Conservation (phyloP, 2,329 filamentous ascomycete genomes). For the Pyrenophora tritici-repentis region DNA sequence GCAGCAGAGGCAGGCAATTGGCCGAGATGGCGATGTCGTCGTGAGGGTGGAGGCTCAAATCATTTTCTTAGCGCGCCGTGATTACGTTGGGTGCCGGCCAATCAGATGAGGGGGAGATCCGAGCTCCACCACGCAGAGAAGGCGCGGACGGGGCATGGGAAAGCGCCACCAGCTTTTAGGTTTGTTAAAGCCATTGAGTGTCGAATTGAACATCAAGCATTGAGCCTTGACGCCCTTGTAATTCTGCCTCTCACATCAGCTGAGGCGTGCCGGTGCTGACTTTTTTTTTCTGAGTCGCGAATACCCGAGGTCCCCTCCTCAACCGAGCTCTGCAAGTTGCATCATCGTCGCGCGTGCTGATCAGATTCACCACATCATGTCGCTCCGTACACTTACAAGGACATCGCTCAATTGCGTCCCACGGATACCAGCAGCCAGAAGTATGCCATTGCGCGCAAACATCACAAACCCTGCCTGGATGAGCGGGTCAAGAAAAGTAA, state of each 20-base stretch:
- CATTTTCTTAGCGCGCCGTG: slow-evolving; percentile 42
- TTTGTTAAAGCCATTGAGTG: too few relatives aligned
- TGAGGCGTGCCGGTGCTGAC: too few relatives aligned
- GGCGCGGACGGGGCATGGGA: background rate
- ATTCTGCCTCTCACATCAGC: background rate
- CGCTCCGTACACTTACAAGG: slow-evolving; percentile 50
- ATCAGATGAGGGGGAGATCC: slow-evolving; percentile 30
- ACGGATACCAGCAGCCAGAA: slow-evolving; percentile 35
- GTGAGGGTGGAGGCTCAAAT: slow-evolving; percentile 24
- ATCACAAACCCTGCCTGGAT: slow-evolving; percentile 64
- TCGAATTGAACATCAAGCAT: too few relatives aligned
- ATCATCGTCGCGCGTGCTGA: slow-evolving; percentile 24
- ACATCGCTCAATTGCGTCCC: slow-evolving; percentile 48
- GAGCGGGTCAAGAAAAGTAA: slow-evolving; percentile 58
- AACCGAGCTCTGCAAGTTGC: slow-evolving; percentile 34
- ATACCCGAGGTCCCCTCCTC: slow-evolving; percentile 48
- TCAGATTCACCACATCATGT: slow-evolving; percentile 47
- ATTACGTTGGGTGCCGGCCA: slow-evolving; percentile 18
- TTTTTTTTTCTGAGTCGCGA: slow-evolving; percentile 14
- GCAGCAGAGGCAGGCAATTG: slow-evolving; percentile 29
- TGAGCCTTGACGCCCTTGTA: too few relatives aligned
- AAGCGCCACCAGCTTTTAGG: too few relatives aligned
- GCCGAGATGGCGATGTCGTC: slow-evolving; percentile 27
- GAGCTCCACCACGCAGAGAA: slow-evolving; percentile 13
- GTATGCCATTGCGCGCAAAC: slow-evolving; percentile 83